Evolutionary conservation across 345 rosid genomes (phyloP), one percentile per base, ranked within the genome.

Genomic region (Moricandia arvensis): DNA sequence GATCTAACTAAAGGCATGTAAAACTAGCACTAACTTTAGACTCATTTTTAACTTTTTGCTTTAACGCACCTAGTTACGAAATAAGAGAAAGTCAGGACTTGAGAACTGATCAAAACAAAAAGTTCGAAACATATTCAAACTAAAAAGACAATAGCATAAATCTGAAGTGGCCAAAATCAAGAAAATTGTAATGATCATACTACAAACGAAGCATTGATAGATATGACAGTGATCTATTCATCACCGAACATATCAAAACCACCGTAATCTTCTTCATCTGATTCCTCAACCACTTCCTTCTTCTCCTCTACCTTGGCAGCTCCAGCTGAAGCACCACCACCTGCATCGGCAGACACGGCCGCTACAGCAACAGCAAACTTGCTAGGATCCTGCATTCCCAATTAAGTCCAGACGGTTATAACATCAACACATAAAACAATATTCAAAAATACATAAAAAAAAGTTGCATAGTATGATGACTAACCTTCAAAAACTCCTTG

Each of bases 401-500:
- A 21, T 21, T 21, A 21, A 21, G 24, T 21, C 24, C 24, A 21
- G 24, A 21, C 1, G 24, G 2, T 21, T 21, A 21, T 33, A 45
- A 65, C 13, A 31, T 17, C 37, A 30, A 59, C 12, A 69, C 17
- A 47, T 8, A 62, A 26, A 64, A 10, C 4, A 16, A 15, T 7
- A 60, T 34, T 59, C 11, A 21, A 21, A 13, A 41, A 33, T 33
- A 35, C 0, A 21, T 30, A 9, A 0, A 38, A 4, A 18, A 37
- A 10, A 10, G 6, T 15, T 27, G 1, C 12, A 29, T 0, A 13
- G 3, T 35, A 9, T n/a, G 13, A 24, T 27, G 17, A 64, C 80
- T 26, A 75, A 91, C 98, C 91, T 86, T 77, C 47, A 94, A 81
- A 82, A 54, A 94, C 77, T 94, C 98, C 79, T 94, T 94, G 71